phyloP scores from a whole-genome alignment of 2,329 filamentous ascomycete species.

The Scytalidium lignicola region DNA sequence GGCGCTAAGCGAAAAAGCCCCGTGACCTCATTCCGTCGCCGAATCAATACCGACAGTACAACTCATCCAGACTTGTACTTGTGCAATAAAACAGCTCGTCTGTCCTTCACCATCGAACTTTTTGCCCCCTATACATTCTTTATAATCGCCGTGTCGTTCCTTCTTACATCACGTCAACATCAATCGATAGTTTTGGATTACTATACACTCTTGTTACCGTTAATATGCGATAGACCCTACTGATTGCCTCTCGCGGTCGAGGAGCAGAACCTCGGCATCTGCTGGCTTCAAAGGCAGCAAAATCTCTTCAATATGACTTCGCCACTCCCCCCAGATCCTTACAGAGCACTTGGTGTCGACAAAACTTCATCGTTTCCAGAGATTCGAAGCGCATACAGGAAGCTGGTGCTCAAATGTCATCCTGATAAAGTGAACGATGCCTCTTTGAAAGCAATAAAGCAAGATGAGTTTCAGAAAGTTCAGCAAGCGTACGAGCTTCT shows the following conservation, averaged over 20 bases:
- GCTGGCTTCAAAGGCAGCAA: neutral
- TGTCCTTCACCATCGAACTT: neutral
- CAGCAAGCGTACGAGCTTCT: slow-evolving; percentile 91
- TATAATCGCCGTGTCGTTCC: neutral
- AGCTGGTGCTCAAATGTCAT: slow-evolving; percentile 82
- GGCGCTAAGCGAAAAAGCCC: neutral
- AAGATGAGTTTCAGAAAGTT: slow-evolving; percentile 85
- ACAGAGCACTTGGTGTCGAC: slow-evolving; percentile 68
- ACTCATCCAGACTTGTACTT: neutral
- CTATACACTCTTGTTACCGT: neutral
- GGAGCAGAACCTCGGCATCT: slow-evolving; percentile 9
- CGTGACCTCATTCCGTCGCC: neutral
- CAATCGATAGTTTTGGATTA: neutral
- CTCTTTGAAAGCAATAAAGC: slow-evolving; percentile 68
- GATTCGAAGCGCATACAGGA: slow-evolving; percentile 77
- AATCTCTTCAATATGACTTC: slow-evolving; percentile 16
- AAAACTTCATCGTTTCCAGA: slow-evolving; percentile 64
- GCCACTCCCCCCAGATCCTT: slow-evolving; percentile 57
- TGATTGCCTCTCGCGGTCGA: slow-evolving; percentile 2
- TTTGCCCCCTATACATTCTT: neutral
- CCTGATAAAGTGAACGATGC: slow-evolving; percentile 77
- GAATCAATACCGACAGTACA: neutral
- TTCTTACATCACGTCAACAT: neutral
- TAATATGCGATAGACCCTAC: slow-evolving; percentile 18
- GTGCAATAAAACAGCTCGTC: neutral